Conservation (phyloP, 2,329 filamentous ascomycete genomes). For the Nigrospora oryzae region DNA sequence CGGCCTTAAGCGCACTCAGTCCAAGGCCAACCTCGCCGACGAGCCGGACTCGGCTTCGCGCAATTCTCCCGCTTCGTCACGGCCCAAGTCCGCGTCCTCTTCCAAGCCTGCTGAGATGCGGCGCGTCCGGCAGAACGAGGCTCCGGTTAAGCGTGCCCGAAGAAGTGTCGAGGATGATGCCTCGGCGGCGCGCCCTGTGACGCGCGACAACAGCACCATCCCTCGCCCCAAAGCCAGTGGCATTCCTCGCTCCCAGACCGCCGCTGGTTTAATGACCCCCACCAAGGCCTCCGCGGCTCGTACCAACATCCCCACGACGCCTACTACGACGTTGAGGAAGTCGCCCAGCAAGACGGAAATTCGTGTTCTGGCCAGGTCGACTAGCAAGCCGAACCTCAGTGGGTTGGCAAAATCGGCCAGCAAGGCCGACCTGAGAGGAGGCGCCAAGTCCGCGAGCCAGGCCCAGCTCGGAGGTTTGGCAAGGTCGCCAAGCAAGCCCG, state of each 20-base stretch:
- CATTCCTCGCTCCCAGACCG: conserved; percentile 35
- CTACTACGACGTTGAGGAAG: conserved; percentile 44
- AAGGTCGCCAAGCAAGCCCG: conserved; percentile 30
- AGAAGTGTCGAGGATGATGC: conserved; percentile 60
- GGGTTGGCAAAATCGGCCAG: conserved; percentile 26
- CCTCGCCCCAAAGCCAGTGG: conserved; percentile 35
- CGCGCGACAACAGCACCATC: conserved; percentile 40
- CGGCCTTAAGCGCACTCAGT: conserved; percentile 23
- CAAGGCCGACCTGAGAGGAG: conserved; percentile 26
- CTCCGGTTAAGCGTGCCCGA: conserved; percentile 63
- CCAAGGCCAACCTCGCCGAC: conserved; percentile 60
- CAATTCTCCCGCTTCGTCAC: conserved; percentile 12
- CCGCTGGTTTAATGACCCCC: conserved; percentile 61
- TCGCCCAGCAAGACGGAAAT: conserved; percentile 43
- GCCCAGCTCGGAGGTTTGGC: conserved; percentile 27
- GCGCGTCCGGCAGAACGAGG: conserved; percentile 13
- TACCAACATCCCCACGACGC: conserved; percentile 40
- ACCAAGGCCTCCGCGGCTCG: conserved; percentile 68
- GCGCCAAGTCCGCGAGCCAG: conserved; percentile 31
- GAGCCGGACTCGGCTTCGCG: conserved; percentile 25
- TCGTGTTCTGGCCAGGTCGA: conserved; percentile 28
- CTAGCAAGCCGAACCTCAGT: conserved; percentile 34
- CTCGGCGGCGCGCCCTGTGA: conserved; percentile 53
- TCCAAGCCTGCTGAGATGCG: conserved; percentile 12
- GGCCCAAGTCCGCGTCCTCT: conserved; percentile 15